Conservation (phyloP, 2,329 filamentous ascomycete species). For the Microascus cirrosus region DNA sequence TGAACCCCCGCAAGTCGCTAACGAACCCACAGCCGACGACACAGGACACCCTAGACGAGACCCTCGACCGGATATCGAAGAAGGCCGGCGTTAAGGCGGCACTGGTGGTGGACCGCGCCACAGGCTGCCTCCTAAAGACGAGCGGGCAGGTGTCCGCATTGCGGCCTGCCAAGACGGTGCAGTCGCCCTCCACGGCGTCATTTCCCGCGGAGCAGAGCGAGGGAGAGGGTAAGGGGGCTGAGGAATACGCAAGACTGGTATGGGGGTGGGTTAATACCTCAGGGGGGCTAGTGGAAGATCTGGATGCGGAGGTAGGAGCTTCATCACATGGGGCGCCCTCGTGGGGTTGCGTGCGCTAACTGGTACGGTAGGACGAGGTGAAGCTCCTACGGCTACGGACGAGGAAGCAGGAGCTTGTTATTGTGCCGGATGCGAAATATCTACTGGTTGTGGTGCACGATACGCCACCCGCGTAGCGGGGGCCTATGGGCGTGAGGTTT, state of each 20-base stretch:
- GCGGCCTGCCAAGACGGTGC: slow-evolving; percentile 18
- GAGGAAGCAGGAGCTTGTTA: slow-evolving; percentile 77
- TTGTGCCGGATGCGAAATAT: slow-evolving; percentile 71
- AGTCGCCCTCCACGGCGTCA: slow-evolving; percentile 24
- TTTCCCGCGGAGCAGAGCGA: slow-evolving; percentile 34
- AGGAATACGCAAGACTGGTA: slow-evolving; percentile 65
- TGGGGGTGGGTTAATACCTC: slow-evolving; percentile 65
- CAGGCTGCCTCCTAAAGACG: slow-evolving; percentile 64
- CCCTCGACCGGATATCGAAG: slow-evolving; percentile 59
- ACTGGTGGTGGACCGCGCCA: slow-evolving; percentile 60
- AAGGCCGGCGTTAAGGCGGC: slow-evolving; percentile 73
- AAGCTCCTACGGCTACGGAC: slow-evolving; percentile 67
- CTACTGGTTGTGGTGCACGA: slow-evolving; percentile 72
- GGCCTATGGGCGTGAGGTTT: background rate
- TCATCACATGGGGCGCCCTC: background rate
- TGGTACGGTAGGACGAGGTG: slow-evolving; percentile 51
- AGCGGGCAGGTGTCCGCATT: slow-evolving; percentile 57
- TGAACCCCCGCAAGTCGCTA: background rate
- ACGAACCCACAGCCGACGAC: slow-evolving; percentile 23
- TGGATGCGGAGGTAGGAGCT: slow-evolving; percentile 55
- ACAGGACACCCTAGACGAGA: slow-evolving; percentile 52
- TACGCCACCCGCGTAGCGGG: slow-evolving; percentile 53
- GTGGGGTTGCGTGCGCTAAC: background rate
- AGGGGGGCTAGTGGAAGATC: slow-evolving; percentile 56
- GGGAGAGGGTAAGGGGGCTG: slow-evolving; percentile 46